Evolutionary conservation across 768 basidiomycete genomes (phyloP), one percentile per base, ranked within the genome.

Genomic region (Suillus placidus): DNA sequence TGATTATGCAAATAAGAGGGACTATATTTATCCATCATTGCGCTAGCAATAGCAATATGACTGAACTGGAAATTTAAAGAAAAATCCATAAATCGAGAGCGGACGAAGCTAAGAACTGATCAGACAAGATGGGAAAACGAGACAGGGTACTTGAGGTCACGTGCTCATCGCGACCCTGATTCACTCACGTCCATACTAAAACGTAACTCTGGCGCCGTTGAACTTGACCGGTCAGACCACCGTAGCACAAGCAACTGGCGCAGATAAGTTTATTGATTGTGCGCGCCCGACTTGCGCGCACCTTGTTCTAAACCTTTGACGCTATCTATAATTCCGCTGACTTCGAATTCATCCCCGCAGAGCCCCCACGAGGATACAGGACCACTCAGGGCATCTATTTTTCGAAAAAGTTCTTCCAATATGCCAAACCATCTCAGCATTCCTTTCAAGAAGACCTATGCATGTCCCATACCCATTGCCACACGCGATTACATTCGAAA

Each of bases 361-460:
- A 6, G 10, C 32, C 32, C 52, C 30, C 45, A 60, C 57, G 58
- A 42, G 38, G 57, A 12, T 16, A 47, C 23, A 47, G 23, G 49
- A 49, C 23, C 47, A 26, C 49, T 26, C 42, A 40, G 18, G 18
- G 6, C 10, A 30, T 30, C 30, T 32, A 23, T 23, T 37, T 40
- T 57, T 35, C 23, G 6, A 49, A 14, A 6, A 3, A 35, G 49
- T 13, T 23, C n/a, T 47, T 23, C n/a, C 4, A 18, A 94, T 26
- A 51, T 94, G 93, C 82, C 93, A 60, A 94, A 95, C 76, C 87
- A 92, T 62, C 82, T 95, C 56, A 74, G 80, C 5, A 78, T 95
- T 51, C 92, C 93, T 0, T 87, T 87, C 83, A 95, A 95, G 79
- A 87, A 80, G 74, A 86, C 91, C 0, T 86, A 85, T 64, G 73